A percentile compares a stretch with the other conserved stretches of the same genome.
Evolutionary conservation across 345 rosid genomes (phyloP).

Genomic region (Psidium friedrichsthalianum): DNA sequence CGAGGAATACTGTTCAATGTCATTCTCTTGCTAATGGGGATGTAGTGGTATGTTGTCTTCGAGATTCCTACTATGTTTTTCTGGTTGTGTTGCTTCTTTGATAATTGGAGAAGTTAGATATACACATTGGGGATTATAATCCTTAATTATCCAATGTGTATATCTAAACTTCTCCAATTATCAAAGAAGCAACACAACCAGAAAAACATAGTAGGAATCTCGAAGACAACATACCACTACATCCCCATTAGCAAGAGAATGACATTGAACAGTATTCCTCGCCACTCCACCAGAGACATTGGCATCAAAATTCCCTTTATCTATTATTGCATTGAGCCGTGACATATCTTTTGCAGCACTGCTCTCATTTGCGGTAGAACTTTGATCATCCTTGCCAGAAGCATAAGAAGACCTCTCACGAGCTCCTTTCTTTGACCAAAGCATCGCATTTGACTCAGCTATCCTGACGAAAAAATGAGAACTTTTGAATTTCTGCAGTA

Average conservation of each 20-base stretch:
- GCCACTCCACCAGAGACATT: slow-evolving; percentile 78
- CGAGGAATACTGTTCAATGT: slow-evolving; percentile 66
- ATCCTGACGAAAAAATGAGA: slow-evolving; percentile 96
- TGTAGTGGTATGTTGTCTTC: slow-evolving; percentile 68
- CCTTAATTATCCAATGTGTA: too few species aligned
- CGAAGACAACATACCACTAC: slow-evolving; percentile 66
- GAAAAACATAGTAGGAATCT: neutral
- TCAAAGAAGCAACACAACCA: neutral
- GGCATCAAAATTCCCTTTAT: slow-evolving; percentile 76
- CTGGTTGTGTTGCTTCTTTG: neutral
- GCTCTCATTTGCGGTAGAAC: slow-evolving; percentile 4
- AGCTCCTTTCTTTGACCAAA: slow-evolving; percentile 72
- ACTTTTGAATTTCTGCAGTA: slow-evolving; percentile 71
- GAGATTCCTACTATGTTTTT: neutral
- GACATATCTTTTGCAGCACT: slow-evolving; percentile 15
- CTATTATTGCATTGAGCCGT: slow-evolving; percentile 48
- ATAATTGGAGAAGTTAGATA: neutral
- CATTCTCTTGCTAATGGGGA: slow-evolving; percentile 86
- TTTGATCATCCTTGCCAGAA: slow-evolving; percentile 21
- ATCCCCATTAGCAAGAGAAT: slow-evolving; percentile 84
- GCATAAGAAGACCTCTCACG: slow-evolving; percentile 13
- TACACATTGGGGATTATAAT: too few species aligned
- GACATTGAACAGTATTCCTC: slow-evolving; percentile 63
- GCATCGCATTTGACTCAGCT: slow-evolving; percentile 70
- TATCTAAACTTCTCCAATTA: neutral